These are phyloP conservation scores for Sarcodon sp. DNA, from an alignment of 768 basidiomycete species.

Conservation along the genomic window DNA sequence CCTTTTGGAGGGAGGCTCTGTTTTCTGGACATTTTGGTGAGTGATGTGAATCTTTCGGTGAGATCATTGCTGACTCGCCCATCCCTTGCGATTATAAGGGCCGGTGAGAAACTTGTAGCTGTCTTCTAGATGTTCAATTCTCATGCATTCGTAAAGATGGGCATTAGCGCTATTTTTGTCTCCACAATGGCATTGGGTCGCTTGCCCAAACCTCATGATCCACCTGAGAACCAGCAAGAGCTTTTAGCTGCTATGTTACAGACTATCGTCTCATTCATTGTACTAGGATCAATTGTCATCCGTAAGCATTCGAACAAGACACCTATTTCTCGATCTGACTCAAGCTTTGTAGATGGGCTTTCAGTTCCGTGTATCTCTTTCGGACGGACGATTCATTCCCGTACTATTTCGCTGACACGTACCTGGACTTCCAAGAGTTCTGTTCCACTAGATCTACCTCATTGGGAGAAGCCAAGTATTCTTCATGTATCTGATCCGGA, in stretches of 20 bases:
- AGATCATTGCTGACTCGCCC: not conserved
- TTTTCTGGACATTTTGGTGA: slow-evolving; percentile 88
- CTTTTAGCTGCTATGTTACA: slow-evolving; percentile 60
- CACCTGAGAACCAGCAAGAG: slow-evolving; percentile 60
- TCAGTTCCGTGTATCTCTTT: slow-evolving; percentile 58
- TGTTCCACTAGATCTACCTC: too few species aligned
- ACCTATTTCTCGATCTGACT: not conserved
- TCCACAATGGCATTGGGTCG: slow-evolving; percentile 56
- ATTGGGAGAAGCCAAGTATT: too few species aligned
- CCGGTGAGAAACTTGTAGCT: slow-evolving; percentile 1
- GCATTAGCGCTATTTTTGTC: slow-evolving; percentile 86
- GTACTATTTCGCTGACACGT: slow-evolving; percentile 30
- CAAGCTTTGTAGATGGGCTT: slow-evolving; percentile 35
- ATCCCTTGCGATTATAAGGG: slow-evolving; percentile 1
- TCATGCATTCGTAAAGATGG: slow-evolving; percentile 45
- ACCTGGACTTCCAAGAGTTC: slow-evolving; percentile 25
- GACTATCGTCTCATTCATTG: slow-evolving; percentile 81
- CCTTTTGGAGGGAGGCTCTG: slow-evolving; percentile 72
- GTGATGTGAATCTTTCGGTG: slow-evolving; percentile 5
- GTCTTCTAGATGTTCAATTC: not conserved
- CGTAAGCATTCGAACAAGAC: slow-evolving; percentile 32
- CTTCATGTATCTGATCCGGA: too few species aligned
- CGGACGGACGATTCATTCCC: slow-evolving; percentile 32
- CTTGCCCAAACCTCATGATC: slow-evolving; percentile 41
- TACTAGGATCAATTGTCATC: slow-evolving; percentile 74